Conservation (phyloP, 306 rosid genomes). For the Mimosa pudica region DNA sequence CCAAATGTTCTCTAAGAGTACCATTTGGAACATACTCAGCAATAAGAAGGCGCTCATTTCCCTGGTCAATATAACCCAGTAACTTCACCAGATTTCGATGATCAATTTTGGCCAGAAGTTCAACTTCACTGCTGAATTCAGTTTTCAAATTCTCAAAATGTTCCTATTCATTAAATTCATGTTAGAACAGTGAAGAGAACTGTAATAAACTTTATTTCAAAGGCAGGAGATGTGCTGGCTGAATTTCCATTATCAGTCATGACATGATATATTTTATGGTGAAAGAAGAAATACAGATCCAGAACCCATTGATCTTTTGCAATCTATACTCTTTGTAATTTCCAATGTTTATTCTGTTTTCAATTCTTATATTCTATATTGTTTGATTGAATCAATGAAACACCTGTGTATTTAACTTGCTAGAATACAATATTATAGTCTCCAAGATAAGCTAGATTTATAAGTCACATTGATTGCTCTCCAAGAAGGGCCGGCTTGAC, state of each 20-base stretch:
- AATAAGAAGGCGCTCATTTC: slow-evolving; percentile 82
- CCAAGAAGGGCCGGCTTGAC: no score
- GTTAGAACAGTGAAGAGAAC: slow-evolving; percentile 28
- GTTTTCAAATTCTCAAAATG: slow-evolving; percentile 68
- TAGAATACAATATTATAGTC: neutral
- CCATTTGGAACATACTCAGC: slow-evolving; percentile 90
- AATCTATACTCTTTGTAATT: neutral
- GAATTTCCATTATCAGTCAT: neutral
- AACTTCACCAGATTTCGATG: slow-evolving; percentile 94
- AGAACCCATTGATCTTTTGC: neutral
- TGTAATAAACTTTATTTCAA: neutral
- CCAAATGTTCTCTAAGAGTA: slow-evolving; percentile 93
- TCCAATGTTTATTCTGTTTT: neutral
- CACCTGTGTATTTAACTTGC: neutral
- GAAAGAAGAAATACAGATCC: neutral
- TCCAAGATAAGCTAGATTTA: neutral
- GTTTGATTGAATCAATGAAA: neutral
- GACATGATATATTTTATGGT: neutral
- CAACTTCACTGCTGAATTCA: slow-evolving; percentile 85
- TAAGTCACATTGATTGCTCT: neutral
- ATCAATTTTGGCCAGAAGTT: slow-evolving; percentile 91
- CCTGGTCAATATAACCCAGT: slow-evolving; percentile 78
- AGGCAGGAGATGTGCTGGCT: neutral
- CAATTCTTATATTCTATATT: neutral
- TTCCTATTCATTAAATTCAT: slow-evolving; percentile 58